phyloP scores from a whole-genome alignment of 768 basidiomycete species.

The Phlebiopsis gigantea region DNA sequence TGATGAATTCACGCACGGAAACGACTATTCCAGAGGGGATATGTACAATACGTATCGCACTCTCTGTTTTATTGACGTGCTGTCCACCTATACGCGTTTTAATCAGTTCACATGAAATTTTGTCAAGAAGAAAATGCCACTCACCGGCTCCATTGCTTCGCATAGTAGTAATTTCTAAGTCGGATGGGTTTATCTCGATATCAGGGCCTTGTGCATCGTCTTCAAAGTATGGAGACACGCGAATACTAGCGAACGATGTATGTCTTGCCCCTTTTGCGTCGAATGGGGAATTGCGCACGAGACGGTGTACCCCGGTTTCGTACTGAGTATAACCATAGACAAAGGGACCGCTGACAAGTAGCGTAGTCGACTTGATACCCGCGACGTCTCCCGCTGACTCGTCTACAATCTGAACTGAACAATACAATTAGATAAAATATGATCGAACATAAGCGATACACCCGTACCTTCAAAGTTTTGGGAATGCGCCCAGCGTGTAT shows the following conservation, averaged over 20 bases:
- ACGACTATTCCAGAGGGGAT: slow-evolving; percentile 90
- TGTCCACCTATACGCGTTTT: slow-evolving; percentile 34
- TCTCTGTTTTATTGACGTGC: slow-evolving; percentile 99
- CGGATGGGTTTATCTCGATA: slow-evolving; percentile 11
- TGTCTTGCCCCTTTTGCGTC: slow-evolving; percentile 5
- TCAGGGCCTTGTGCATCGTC: slow-evolving; percentile 5
- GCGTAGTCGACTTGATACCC: slow-evolving; percentile 10
- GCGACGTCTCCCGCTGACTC: slow-evolving; percentile 9
- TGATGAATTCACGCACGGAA: slow-evolving; percentile 51
- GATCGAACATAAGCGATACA: neutral
- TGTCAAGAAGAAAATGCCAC: neutral
- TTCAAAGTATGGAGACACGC: slow-evolving; percentile 16
- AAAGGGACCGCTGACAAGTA: slow-evolving; percentile 13
- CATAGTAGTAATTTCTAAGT: slow-evolving; percentile 14
- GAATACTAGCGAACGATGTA: slow-evolving; percentile 15
- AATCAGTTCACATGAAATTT: neutral
- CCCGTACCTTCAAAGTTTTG: slow-evolving; percentile 13
- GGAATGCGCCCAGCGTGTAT: slow-evolving; percentile 17
- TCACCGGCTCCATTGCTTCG: slow-evolving; percentile 12
- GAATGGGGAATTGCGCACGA: slow-evolving; percentile 9
- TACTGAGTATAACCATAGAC: slow-evolving; percentile 18
- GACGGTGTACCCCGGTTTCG: slow-evolving; percentile 16
- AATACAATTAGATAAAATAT: neutral
- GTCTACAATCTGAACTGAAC: slow-evolving; percentile 14
- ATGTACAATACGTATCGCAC: slow-evolving; percentile 91